Base-by-base conservation (phyloP, 768 basidiomycete species). In the Lepiota subincarnata region DNA sequence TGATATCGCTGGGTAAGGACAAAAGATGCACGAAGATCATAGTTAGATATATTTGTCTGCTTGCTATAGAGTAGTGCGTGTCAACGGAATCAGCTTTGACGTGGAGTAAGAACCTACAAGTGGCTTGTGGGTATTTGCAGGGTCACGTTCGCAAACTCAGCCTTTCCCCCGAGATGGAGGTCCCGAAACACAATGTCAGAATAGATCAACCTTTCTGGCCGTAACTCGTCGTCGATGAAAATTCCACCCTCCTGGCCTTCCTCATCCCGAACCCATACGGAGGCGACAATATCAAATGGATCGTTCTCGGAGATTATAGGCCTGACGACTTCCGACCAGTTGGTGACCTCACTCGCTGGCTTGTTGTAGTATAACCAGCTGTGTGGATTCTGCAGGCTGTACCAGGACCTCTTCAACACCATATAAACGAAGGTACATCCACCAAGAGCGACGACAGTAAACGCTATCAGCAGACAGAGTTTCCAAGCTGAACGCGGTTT, bases 11-110 rank as follows among this genome's bases (percentile, higher is more conserved):
- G 52, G 44, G 70, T 50, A n/a, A 73, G 64, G 12, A 70, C 63
- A 22, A 73, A 68, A 6, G 71, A 68, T 2, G 66, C 73, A 16
- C 71, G 66, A 28, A 74, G 60, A 57, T 74, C 71, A 22, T 67
- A 65, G 39, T 61, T 62, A 1, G 59, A 55, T 31, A 73, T 56
- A 4, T 62, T 48, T 0, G 38, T 11, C 6, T 59, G 59, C 49
- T 61, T 64, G 47, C 68, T 70, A 46, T 31, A 7, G 14, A 4
- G 14, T 38, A 22, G 26, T 6, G n/a, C 13, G 40, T 11, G 4
- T 24, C n/a, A 37, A 11, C 10, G 31, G 5, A 2, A 24, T 24
- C 2, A 24, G 24, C 24, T 7, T 11, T 31, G 1, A 14, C 37
- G 12, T 22, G 2, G 11, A 20, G 34, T 10, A n/a, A 22, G 28